These are phyloP conservation scores for Mycena venus DNA, from an alignment of 768 basidiomycete species.

Conservation along the genomic window DNA sequence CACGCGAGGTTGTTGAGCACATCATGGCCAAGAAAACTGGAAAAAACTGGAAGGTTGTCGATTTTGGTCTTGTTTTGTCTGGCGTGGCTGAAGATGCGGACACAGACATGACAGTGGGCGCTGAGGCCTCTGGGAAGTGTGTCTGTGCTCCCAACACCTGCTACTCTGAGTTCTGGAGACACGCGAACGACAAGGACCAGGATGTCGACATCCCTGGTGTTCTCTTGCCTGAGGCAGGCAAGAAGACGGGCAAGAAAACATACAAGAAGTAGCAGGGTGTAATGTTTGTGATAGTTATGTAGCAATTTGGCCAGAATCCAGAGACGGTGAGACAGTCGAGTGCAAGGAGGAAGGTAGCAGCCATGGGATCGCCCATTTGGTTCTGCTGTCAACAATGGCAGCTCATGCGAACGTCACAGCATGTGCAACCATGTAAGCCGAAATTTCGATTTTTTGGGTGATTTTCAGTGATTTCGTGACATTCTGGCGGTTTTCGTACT, in stretches of 20 bases:
- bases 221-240: neutral
- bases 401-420: no score
- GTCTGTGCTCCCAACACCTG: neutral
- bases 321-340: no score
- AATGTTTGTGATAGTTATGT: neutral
- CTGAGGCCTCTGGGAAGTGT: neutral
- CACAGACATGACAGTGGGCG: neutral
- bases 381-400: no score
- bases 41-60: neutral
- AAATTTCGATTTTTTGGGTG: no score
- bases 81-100: neutral
- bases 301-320: no score
- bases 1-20: neutral
- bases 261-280: neutral
- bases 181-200: neutral
- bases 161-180: neutral
- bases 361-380: no score
- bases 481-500: no score
- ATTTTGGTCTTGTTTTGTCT: neutral
- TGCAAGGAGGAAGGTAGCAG: no score
- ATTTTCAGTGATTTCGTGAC: no score
- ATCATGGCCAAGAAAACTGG: neutral
- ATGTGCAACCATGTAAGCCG: no score
- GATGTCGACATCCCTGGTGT: neutral
- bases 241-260: neutral